Evolutionary conservation across 352 stramenopile genomes (phyloP).

Genomic region (Phytophthora foliorum): DNA sequence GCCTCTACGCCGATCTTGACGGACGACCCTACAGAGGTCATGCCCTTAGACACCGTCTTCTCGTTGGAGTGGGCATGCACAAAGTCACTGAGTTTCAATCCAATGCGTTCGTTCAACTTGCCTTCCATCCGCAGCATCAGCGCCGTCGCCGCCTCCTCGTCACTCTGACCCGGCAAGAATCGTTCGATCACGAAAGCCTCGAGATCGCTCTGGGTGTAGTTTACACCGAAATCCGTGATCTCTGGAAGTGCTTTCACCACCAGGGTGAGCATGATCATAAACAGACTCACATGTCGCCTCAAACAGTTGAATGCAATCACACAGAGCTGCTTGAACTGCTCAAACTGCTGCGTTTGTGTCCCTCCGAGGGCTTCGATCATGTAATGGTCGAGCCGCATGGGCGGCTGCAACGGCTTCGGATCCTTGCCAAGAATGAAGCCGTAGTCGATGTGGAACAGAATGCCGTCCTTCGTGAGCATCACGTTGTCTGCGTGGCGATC

Average conservation of each 20-base stretch:
- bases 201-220: constrained; percentile 88
- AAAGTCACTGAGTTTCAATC: constrained; percentile 88
- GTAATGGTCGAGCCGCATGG: constrained; percentile 97
- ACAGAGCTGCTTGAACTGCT: constrained; percentile 90
- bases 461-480: constrained; percentile 96
- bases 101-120: constrained; percentile 90
- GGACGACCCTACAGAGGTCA: constrained; percentile 80
- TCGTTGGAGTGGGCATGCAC: constrained; percentile 88
- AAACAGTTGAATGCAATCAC: constrained; percentile 91
- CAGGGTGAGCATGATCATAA: constrained; percentile 89
- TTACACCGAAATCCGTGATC: constrained; percentile 88
- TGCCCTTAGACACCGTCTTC: constrained; percentile 87
- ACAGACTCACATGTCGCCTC: constrained; percentile 85
- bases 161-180: constrained; percentile 82
- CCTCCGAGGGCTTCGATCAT: constrained; percentile 89
- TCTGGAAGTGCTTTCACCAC: constrained; percentile 86
- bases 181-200: constrained; percentile 88
- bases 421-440: constrained; percentile 99
- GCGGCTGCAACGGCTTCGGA: constrained; percentile 97
- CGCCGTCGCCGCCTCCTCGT: constrained; percentile 84
- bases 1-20: constrained; percentile 86
- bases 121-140: constrained; percentile 88
- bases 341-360: constrained; percentile 81
- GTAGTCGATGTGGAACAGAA: constrained; percentile 99
- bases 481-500: constrained; percentile 99